These are phyloP conservation scores for Lipomyces orientalis DNA, from an alignment of 805 yeast species.

Conservation along the genomic window DNA sequence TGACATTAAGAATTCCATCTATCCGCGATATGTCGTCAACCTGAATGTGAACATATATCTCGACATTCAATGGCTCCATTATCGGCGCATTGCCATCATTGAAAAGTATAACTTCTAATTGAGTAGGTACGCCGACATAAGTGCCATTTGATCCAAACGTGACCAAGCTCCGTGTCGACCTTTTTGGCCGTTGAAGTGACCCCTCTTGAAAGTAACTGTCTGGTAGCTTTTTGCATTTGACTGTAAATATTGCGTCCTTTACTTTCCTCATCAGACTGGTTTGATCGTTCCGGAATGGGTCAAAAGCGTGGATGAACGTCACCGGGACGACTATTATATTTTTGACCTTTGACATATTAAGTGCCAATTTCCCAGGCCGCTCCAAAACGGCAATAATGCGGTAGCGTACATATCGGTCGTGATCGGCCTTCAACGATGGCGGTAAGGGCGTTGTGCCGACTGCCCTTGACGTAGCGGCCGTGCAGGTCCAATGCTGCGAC, in stretches of 20 bases:
- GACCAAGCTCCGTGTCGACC: slow-evolving; percentile 16
- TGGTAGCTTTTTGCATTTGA: slow-evolving; percentile 17
- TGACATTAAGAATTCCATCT: slow-evolving; percentile 17
- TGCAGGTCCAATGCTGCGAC: neutral
- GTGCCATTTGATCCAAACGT: slow-evolving; percentile 16
- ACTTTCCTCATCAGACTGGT: neutral
- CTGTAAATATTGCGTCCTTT: neutral
- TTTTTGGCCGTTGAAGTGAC: slow-evolving; percentile 18
- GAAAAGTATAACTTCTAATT: neutral
- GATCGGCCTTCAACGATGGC: slow-evolving; percentile 15
- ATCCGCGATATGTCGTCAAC: slow-evolving; percentile 15
- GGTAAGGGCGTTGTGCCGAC: slow-evolving; percentile 11
- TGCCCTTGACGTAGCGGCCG: neutral
- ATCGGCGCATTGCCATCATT: slow-evolving; percentile 9
- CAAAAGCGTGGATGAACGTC: slow-evolving; percentile 5
- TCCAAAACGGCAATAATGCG: slow-evolving; percentile 13
- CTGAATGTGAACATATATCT: slow-evolving; percentile 4
- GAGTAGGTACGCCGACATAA: slow-evolving; percentile 22
- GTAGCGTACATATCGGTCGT: slow-evolving; percentile 13
- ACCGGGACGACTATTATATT: slow-evolving; percentile 2
- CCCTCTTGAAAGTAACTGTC: slow-evolving; percentile 29
- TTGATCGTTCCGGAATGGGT: neutral
- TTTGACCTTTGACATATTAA: neutral
- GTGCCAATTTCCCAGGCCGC: slow-evolving; percentile 16
- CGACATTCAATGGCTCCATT: slow-evolving; percentile 11